These are phyloP conservation scores for Thymus mandschuricus DNA, from an alignment of 257 asterid species.

Conservation along the genomic window DNA sequence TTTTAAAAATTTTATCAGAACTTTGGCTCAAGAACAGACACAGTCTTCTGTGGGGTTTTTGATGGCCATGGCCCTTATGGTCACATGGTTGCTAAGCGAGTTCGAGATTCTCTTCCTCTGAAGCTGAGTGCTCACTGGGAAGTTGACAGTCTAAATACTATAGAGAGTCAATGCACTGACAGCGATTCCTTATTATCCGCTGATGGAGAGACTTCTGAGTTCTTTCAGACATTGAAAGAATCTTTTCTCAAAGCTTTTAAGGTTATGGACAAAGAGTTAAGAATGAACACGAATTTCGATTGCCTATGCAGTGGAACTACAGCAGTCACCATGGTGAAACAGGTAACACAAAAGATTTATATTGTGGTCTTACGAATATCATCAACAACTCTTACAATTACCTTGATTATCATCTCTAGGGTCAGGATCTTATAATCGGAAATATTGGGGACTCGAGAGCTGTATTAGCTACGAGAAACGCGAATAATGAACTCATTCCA, in stretches of 20 bases:
- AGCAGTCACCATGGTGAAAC: conserved; percentile 81
- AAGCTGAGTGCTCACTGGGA: conserved; percentile 77
- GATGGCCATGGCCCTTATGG: conserved; percentile 92
- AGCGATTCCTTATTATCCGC: not conserved
- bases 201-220: conserved; percentile 32
- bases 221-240: conserved; percentile 58
- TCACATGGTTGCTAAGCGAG: conserved; percentile 87
- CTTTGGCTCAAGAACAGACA: conserved; percentile 85
- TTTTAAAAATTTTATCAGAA: conserved; percentile 53
- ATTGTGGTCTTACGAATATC: conserved; percentile 11
- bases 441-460: conserved; percentile 92
- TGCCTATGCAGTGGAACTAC: conserved; percentile 92
- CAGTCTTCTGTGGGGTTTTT: conserved; percentile 84
- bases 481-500: conserved; percentile 55
- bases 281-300: conserved; percentile 62
- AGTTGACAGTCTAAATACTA: conserved; percentile 46
- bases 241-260: conserved; percentile 74
- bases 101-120: conserved; percentile 83
- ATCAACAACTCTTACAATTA: conserved; percentile 10
- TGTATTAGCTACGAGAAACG: conserved; percentile 68
- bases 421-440: conserved; percentile 75
- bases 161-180: conserved; percentile 44
- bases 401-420: conserved; percentile 45
- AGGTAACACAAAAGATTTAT: conserved; percentile 45
- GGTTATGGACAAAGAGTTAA: conserved; percentile 83